A percentile compares a stretch with the other conserved stretches of the same genome.
These are phyloP conservation scores for Colletotrichum gigasporum DNA, from an alignment of 2,329 filamentous ascomycete genomes.

Conservation along the genomic window DNA sequence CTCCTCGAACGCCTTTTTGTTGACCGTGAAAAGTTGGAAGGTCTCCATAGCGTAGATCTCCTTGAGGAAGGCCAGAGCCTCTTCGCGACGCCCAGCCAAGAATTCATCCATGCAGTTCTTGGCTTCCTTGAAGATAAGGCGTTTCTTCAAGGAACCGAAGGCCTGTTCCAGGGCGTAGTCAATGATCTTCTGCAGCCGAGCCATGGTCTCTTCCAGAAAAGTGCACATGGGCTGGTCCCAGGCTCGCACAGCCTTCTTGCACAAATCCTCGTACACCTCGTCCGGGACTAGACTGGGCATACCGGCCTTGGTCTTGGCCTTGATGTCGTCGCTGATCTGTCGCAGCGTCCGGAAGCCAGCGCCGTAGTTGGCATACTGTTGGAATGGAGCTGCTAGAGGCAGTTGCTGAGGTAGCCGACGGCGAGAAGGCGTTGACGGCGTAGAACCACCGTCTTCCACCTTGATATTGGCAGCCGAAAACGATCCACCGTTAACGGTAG, in stretches of 20 bases:
- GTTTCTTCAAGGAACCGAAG: constrained; percentile 55
- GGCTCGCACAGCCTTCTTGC: constrained; percentile 62
- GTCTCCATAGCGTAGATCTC: constrained; percentile 63
- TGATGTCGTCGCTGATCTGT: constrained; percentile 64
- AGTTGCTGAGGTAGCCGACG: constrained; percentile 22
- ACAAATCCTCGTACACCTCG: constrained; percentile 68
- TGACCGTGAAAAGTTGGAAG: constrained; percentile 66
- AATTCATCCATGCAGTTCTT: constrained; percentile 53
- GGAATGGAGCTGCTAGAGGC: constrained; percentile 43
- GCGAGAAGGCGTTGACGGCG: constrained; percentile 10
- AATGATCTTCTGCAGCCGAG: constrained; percentile 57
- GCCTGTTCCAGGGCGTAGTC: constrained; percentile 56
- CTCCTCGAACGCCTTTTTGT: constrained; percentile 55
- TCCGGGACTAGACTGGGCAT: constrained; percentile 68
- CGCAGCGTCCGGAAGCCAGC: constrained; percentile 55
- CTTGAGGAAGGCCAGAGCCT: constrained; percentile 48
- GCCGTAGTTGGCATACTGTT: constrained; percentile 48
- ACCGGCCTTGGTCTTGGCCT: constrained; percentile 62
- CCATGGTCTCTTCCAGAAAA: constrained; percentile 58
- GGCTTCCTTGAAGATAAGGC: constrained; percentile 60
- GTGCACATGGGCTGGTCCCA: constrained; percentile 65
- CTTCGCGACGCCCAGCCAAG: constrained; percentile 48
- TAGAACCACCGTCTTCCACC: constrained; percentile 41
- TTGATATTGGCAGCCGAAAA: constrained; percentile 42
- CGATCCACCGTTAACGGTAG: constrained; percentile 29